A percentile compares a stretch with the other conserved stretches of the same genome.
Evolutionary conservation across 1,284 basidiomycete species (phyloP).

Genomic region (Sanguinoderma infundibulare): DNA sequence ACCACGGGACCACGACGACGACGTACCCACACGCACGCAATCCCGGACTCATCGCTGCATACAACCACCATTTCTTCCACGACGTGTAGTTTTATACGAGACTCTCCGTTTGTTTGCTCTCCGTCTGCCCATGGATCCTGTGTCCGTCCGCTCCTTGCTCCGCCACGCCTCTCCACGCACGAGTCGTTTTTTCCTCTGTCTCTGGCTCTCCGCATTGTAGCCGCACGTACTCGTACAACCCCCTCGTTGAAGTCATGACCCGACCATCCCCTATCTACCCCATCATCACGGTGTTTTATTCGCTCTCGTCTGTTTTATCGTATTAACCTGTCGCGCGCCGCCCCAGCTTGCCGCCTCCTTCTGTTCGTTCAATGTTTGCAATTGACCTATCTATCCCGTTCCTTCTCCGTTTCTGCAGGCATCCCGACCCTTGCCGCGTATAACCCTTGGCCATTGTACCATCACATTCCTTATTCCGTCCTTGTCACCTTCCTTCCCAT

Average conservation of each 20-base stretch:
- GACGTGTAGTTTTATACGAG: slow-evolving; percentile 27
- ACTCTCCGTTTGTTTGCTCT: slow-evolving; percentile 14
- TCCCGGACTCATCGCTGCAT: slow-evolving; percentile 28
- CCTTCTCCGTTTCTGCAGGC: background rate
- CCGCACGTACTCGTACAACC: background rate
- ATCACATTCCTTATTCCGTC: background rate
- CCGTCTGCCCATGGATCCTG: background rate
- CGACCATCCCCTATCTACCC: slow-evolving; percentile 6
- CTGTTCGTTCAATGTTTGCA: background rate
- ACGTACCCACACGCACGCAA: slow-evolving; percentile 22
- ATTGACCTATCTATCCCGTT: slow-evolving; percentile 12
- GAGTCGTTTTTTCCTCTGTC: background rate
- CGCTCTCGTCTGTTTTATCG: slow-evolving; percentile 5
- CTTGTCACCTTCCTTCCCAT: background rate
- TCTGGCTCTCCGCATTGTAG: background rate
- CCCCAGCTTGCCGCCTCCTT: background rate
- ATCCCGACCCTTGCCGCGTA: slow-evolving; percentile 12
- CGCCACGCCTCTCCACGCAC: background rate
- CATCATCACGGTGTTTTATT: slow-evolving; percentile 1
- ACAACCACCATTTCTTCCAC: slow-evolving; percentile 19
- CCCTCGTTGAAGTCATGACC: slow-evolving; percentile 1
- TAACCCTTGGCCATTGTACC: slow-evolving; percentile 8
- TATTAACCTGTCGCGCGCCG: background rate
- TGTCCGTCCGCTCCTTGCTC: slow-evolving; percentile 9
- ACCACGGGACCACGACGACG: slow-evolving; percentile 10